Evolutionary conservation across 2,329 filamentous ascomycete species (phyloP).

Genomic region (Alternaria sp.): DNA sequence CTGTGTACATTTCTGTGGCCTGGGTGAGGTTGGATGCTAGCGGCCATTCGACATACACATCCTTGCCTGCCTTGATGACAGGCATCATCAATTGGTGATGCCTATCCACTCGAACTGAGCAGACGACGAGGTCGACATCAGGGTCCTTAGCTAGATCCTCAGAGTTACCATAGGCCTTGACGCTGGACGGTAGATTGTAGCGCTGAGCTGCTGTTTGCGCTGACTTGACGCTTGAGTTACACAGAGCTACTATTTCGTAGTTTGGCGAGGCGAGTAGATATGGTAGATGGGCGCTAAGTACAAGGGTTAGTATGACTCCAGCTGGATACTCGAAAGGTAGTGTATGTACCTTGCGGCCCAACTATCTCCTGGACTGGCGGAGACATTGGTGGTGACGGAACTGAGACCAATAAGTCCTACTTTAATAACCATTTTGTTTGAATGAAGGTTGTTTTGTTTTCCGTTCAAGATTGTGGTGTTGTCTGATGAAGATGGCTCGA

Average conservation of each 20-base stretch:
- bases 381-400: constrained; percentile 8
- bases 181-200: not conserved
- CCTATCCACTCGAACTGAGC: not conserved
- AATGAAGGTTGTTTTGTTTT: too few species aligned
- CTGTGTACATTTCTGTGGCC: not conserved
- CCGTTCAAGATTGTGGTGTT: not conserved
- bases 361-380: constrained; percentile 10
- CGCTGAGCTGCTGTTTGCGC: not conserved
- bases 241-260: constrained; percentile 44
- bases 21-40: not conserved
- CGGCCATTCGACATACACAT: not conserved
- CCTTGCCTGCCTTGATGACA: not conserved
- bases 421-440: not conserved
- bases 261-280: not conserved
- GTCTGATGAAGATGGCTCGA: not conserved
- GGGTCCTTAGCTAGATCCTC: not conserved
- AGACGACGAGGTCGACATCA: not conserved
- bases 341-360: constrained; percentile 33
- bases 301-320: not conserved
- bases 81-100: not conserved
- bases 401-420: constrained; percentile 23
- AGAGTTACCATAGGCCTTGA: not conserved
- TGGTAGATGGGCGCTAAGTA: not conserved
- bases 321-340: not conserved
- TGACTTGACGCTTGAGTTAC: not conserved